phyloP scores from a whole-genome alignment of 345 rosid species.

The Salix viminalis region DNA sequence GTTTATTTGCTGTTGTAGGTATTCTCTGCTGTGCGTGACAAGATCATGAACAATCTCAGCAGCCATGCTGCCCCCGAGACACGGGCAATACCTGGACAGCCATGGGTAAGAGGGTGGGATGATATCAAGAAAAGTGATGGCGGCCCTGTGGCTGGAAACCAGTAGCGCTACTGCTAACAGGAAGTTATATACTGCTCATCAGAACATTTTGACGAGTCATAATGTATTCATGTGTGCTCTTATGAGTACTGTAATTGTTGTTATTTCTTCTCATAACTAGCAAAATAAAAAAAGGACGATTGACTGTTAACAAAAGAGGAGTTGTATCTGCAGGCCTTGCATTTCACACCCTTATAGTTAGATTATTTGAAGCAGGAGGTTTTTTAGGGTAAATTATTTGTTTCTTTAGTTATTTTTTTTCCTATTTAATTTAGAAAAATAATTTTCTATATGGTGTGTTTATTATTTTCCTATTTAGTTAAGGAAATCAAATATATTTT shows the following conservation, averaged over 20 bases:
- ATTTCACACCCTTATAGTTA: background rate
- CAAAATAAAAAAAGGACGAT: background rate
- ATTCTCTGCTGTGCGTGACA: slow-evolving; percentile 57
- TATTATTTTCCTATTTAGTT: too few species aligned
- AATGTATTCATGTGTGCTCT: background rate
- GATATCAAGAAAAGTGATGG: slow-evolving; percentile 54
- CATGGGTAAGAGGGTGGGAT: slow-evolving; percentile 79
- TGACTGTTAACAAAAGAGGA: background rate
- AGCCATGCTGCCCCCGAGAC: slow-evolving; percentile 53
- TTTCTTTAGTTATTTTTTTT: too few species aligned
- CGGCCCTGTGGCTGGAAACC: slow-evolving; percentile 54
- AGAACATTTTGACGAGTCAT: background rate
- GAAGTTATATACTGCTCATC: background rate
- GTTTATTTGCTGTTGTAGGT: slow-evolving; percentile 40
- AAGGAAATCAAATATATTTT: too few species aligned
- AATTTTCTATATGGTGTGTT: too few species aligned
- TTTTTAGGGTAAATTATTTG: too few species aligned
- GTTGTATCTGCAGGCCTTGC: background rate
- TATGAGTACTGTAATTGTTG: background rate
- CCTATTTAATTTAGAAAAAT: too few species aligned
- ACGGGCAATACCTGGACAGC: slow-evolving; percentile 54
- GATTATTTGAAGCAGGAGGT: background rate
- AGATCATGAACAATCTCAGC: slow-evolving; percentile 60
- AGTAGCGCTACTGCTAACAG: slow-evolving; percentile 22
- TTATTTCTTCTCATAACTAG: background rate